These are phyloP conservation scores for Aphanomyces astaci DNA, from an alignment of 352 stramenopile species.

Conservation along the genomic window DNA sequence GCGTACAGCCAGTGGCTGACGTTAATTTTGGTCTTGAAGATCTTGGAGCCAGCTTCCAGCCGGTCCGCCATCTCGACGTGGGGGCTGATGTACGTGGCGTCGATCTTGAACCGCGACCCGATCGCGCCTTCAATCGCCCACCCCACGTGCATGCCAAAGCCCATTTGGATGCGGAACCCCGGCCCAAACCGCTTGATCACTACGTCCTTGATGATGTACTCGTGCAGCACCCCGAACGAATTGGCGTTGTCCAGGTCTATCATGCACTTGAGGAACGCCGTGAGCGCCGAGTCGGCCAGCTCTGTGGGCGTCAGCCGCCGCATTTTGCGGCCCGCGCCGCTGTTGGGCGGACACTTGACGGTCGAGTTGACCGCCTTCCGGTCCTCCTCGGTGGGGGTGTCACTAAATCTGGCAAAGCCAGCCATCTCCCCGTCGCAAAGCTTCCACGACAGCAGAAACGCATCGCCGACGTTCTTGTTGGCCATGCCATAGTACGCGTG, in stretches of 20 bases:
- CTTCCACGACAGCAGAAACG: slow-evolving; percentile 93
- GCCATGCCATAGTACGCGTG: slow-evolving; percentile 84
- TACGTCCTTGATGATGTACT: slow-evolving; percentile 58
- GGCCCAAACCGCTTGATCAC: slow-evolving; percentile 86
- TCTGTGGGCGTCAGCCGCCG: slow-evolving; percentile 80
- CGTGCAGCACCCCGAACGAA: slow-evolving; percentile 57
- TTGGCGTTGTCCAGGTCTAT: slow-evolving; percentile 82
- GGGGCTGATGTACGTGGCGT: slow-evolving; percentile 95
- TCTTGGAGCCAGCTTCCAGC: slow-evolving; percentile 92
- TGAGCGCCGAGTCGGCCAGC: slow-evolving; percentile 89
- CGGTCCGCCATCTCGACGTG: slow-evolving; percentile 92
- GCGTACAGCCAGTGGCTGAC: slow-evolving; percentile 78
- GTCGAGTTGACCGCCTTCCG: slow-evolving; percentile 61
- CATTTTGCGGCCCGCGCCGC: slow-evolving; percentile 48
- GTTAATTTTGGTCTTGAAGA: slow-evolving; percentile 81
- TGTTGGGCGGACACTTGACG: slow-evolving; percentile 59
- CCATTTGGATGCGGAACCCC: slow-evolving; percentile 85
- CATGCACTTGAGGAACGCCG: slow-evolving; percentile 93
- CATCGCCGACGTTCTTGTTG: slow-evolving; percentile 87
- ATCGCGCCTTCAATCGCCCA: slow-evolving; percentile 95
- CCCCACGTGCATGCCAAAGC: slow-evolving; percentile 93
- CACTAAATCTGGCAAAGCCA: slow-evolving; percentile 73
- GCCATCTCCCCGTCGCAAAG: slow-evolving; percentile 79
- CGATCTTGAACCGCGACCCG: slow-evolving; percentile 92
- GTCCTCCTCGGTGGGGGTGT: slow-evolving; percentile 65